phyloP scores from a whole-genome alignment of 148 eudicot species.

The Euryodendron excelsum region DNA sequence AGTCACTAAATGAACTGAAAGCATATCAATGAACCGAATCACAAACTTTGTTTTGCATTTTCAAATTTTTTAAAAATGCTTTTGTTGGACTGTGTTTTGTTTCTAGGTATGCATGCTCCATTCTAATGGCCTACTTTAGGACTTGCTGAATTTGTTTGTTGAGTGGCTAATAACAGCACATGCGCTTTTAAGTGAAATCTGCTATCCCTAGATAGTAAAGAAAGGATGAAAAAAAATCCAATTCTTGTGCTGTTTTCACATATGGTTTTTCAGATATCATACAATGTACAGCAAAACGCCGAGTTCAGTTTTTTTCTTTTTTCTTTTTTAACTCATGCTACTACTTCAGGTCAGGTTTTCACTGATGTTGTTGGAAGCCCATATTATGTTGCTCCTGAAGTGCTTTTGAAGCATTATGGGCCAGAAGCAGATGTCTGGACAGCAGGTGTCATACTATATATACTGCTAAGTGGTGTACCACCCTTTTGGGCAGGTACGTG shows the following conservation, averaged over 20 bases:
- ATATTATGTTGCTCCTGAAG: conserved; percentile 98
- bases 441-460: conserved; percentile 92
- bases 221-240: not conserved
- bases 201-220: not conserved
- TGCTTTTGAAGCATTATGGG: conserved; percentile 89
- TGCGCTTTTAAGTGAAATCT: not conserved
- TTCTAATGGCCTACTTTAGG: not conserved
- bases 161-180: not conserved
- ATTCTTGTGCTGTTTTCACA: not conserved
- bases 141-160: not conserved
- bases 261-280: not conserved
- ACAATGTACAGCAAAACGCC: not conserved
- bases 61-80: not conserved
- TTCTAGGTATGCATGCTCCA: not conserved
- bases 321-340: not conserved
- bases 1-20: not conserved
- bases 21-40: not conserved
- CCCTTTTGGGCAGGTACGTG: conserved; percentile 99
- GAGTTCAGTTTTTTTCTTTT: not conserved
- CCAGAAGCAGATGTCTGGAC: conserved; percentile 98
- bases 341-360: conserved; percentile 73
- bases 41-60: not conserved
- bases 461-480: conserved; percentile 93
- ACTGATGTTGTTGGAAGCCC: conserved; percentile 98
- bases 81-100: not conserved